A percentile compares a stretch with the other conserved stretches of the same genome.
Evolutionary conservation across 805 yeast species (phyloP).

Genomic region (Saturnispora mendoncae): DNA sequence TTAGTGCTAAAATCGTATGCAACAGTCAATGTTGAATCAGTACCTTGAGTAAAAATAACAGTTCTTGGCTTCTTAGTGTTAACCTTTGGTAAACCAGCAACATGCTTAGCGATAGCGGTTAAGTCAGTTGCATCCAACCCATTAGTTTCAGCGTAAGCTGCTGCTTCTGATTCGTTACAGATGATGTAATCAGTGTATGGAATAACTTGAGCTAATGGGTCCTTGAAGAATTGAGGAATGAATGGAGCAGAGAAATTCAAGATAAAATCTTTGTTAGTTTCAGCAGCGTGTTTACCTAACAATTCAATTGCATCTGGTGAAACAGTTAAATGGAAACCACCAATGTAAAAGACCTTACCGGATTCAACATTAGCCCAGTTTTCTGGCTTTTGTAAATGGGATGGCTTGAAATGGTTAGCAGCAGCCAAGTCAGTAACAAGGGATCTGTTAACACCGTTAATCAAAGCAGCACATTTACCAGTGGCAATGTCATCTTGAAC

Average conservation of each 20-base stretch:
- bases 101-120: constrained; percentile 67
- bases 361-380: constrained; percentile 81
- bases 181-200: constrained; percentile 87
- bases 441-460: constrained; percentile 77
- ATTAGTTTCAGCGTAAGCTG: constrained; percentile 84
- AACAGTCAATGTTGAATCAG: constrained; percentile 81
- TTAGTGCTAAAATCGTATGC: constrained; percentile 42
- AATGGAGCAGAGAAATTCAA: constrained; percentile 95
- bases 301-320: constrained; percentile 88
- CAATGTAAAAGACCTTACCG: constrained; percentile 82
- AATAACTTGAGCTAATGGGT: constrained; percentile 65
- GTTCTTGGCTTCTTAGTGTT: constrained; percentile 65
- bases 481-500: constrained; percentile 71
- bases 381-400: constrained; percentile 79
- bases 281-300: constrained; percentile 79
- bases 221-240: constrained; percentile 92
- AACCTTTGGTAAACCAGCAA: constrained; percentile 71
- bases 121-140: constrained; percentile 54
- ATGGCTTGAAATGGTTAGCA: constrained; percentile 91
- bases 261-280: constrained; percentile 38
- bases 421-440: constrained; percentile 95
- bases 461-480: constrained; percentile 97
- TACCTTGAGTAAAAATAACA: constrained; percentile 92
- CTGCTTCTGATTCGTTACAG: constrained; percentile 97
- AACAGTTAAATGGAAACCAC: constrained; percentile 99